A percentile compares a stretch with the other conserved stretches of the same genome.
Evolutionary conservation across 805 yeast species (phyloP).

Genomic region (Candida nitratophila): DNA sequence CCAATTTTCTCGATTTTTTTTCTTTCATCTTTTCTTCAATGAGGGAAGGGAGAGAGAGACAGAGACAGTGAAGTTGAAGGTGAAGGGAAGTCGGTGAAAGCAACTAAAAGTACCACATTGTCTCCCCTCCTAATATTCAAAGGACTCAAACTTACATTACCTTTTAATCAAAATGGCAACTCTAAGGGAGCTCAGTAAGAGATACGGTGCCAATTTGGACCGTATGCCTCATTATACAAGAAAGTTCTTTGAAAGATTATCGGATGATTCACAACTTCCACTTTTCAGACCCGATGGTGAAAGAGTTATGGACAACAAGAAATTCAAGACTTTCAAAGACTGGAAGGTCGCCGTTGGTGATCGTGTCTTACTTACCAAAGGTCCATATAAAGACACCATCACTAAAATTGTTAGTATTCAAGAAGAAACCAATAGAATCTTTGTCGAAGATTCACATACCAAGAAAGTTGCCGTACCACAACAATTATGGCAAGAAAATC

Average conservation of each 20-base stretch:
- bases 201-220: conserved; percentile 25
- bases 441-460: conserved; percentile 63
- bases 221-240: conserved; percentile 21
- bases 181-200: conserved; percentile 18
- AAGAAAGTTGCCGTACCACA: conserved; percentile 63
- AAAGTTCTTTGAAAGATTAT: conserved; percentile 23
- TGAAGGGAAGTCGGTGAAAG: no score
- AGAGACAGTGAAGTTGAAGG: no score
- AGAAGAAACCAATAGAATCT: conserved; percentile 53
- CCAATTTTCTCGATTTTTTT: background rate
- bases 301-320: conserved; percentile 24
- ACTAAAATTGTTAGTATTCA: conserved; percentile 58
- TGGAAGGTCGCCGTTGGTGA: conserved; percentile 71
- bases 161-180: conserved; percentile 7
- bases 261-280: conserved; percentile 23
- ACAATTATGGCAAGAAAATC: conserved; percentile 64
- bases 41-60: background rate
- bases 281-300: conserved; percentile 20
- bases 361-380: conserved; percentile 63
- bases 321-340: conserved; percentile 38
- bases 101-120: no score
- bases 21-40: background rate
- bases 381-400: conserved; percentile 67
- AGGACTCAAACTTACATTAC: no score
- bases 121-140: no score